Conservation (phyloP, 371 early-diverging fungal species). For the Syncephalastrum racemosum region DNA sequence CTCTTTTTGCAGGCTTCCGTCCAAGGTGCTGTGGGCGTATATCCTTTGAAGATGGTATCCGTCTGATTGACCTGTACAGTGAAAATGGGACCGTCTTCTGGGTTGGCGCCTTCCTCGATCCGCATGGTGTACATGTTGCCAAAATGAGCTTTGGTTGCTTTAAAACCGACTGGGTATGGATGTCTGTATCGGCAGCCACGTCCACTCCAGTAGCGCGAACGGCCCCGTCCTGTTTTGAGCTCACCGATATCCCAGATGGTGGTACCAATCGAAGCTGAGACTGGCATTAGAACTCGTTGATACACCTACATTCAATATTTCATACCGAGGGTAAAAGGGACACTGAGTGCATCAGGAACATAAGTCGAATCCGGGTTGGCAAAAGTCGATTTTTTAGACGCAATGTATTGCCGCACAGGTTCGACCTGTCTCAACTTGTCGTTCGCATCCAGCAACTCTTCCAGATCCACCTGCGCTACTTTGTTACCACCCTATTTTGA, state of each 20-base stretch:
- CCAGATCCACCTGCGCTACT: slow-evolving; percentile 27
- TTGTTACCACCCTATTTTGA: neutral
- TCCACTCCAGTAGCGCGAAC: slow-evolving; percentile 47
- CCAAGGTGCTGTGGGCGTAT: slow-evolving; percentile 59
- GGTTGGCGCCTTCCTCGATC: slow-evolving; percentile 31
- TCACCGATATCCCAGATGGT: slow-evolving; percentile 44
- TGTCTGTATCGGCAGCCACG: slow-evolving; percentile 53
- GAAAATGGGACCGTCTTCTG: slow-evolving; percentile 44
- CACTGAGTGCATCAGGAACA: slow-evolving; percentile 17
- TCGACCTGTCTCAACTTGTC: slow-evolving; percentile 28
- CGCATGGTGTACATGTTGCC: slow-evolving; percentile 56
- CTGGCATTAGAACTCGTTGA: neutral
- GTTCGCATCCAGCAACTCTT: slow-evolving; percentile 34
- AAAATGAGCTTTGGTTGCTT: slow-evolving; percentile 55
- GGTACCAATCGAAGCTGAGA: slow-evolving; percentile 39
- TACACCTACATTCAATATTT: too few relatives aligned
- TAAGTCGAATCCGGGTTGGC: neutral
- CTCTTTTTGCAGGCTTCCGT: slow-evolving; percentile 54
- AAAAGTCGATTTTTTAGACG: too few relatives aligned
- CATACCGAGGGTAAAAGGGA: slow-evolving; percentile 39
- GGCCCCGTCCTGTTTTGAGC: slow-evolving; percentile 30
- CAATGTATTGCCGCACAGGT: neutral
- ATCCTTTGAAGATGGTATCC: slow-evolving; percentile 40
- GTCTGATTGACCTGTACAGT: slow-evolving; percentile 28
- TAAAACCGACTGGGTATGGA: slow-evolving; percentile 57